A percentile compares a stretch with the other conserved stretches of the same genome.
phyloP scores from a whole-genome alignment of 192 early-diverging fungal species.

The Entomortierella beljakovae region DNA sequence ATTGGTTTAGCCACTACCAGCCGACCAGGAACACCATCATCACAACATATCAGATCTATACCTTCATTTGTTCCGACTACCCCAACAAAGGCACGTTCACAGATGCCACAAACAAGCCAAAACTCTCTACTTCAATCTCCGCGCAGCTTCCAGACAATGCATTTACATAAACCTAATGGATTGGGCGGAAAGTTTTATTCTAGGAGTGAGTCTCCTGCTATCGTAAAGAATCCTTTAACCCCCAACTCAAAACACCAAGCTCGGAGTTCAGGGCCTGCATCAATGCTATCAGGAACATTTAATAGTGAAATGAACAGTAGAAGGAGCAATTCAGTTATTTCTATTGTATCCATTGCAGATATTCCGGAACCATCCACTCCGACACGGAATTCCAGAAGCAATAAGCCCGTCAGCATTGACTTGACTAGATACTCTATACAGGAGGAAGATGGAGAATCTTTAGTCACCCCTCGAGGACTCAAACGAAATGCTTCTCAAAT shows the following conservation, averaged over 20 bases:
- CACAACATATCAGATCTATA: constrained; percentile 22
- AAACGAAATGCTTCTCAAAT: constrained; percentile 29
- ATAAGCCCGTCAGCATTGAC: constrained; percentile 4
- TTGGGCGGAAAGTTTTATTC: constrained; percentile 17
- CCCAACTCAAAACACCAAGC: constrained; percentile 1
- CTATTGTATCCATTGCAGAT: constrained; percentile 34
- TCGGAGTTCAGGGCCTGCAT: constrained; percentile 9
- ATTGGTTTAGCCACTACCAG: constrained; percentile 3
- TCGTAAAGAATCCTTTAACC: constrained; percentile 13
- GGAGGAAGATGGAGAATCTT: constrained; percentile 15
- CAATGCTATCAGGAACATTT: background rate
- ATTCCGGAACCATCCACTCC: constrained; percentile 8
- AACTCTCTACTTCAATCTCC: constrained; percentile 25
- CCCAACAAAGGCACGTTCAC: constrained; percentile 27
- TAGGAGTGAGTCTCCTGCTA: constrained; percentile 37
- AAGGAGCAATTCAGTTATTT: constrained; percentile 43
- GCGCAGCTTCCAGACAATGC: constrained; percentile 7
- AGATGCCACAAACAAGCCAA: background rate
- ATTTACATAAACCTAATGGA: constrained; percentile 8
- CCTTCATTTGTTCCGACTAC: constrained; percentile 27
- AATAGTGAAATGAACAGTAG: background rate
- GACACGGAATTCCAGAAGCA: constrained; percentile 4
- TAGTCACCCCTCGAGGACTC: background rate
- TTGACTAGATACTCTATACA: constrained; percentile 17
- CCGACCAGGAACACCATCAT: constrained; percentile 39